Conservation (phyloP, 2,329 filamentous ascomycete genomes). For the Cordyceps fumosorosea region DNA sequence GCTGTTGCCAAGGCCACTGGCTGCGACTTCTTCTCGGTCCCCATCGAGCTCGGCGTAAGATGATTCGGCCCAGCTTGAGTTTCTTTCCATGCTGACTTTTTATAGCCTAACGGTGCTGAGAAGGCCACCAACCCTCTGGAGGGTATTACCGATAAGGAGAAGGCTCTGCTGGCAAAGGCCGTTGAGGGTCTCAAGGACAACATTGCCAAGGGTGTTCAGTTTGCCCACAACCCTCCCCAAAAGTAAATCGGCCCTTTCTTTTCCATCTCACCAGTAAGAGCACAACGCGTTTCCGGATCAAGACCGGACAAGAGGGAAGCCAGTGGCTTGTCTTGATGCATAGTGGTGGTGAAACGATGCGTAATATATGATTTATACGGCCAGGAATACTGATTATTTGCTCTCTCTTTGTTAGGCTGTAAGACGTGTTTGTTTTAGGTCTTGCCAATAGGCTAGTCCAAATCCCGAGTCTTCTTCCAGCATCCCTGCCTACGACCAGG, state of each 20-base stretch:
- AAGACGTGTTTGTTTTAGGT: slow-evolving; percentile 7
- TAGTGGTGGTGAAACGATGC: slow-evolving; percentile 30
- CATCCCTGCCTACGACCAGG: background rate
- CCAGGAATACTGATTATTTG: slow-evolving; percentile 29
- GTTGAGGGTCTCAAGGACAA: slow-evolving; percentile 80
- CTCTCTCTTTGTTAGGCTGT: slow-evolving; percentile 9
- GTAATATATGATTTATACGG: slow-evolving; percentile 28
- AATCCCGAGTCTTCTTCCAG: background rate
- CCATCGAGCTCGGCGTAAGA: slow-evolving; percentile 90
- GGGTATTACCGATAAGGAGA: slow-evolving; percentile 77
- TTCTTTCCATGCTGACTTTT: slow-evolving; percentile 23
- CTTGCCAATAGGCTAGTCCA: background rate
- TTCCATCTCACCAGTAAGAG: slow-evolving; percentile 5
- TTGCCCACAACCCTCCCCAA: slow-evolving; percentile 80
- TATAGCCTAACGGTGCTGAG: slow-evolving; percentile 72
- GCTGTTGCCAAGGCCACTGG: slow-evolving; percentile 79
- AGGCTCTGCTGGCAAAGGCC: slow-evolving; percentile 72
- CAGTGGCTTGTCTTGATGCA: slow-evolving; percentile 20
- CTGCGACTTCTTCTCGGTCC: slow-evolving; percentile 91
- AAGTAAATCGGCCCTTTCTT: slow-evolving; percentile 55
- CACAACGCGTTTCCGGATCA: slow-evolving; percentile 21
- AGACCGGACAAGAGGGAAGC: slow-evolving; percentile 21
- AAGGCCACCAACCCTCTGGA: slow-evolving; percentile 77
- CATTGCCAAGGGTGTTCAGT: slow-evolving; percentile 88
- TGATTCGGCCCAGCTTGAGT: background rate